phyloP scores from a whole-genome alignment of 495 filamentous ascomycete genomes.

The Neurospora sp. region DNA sequence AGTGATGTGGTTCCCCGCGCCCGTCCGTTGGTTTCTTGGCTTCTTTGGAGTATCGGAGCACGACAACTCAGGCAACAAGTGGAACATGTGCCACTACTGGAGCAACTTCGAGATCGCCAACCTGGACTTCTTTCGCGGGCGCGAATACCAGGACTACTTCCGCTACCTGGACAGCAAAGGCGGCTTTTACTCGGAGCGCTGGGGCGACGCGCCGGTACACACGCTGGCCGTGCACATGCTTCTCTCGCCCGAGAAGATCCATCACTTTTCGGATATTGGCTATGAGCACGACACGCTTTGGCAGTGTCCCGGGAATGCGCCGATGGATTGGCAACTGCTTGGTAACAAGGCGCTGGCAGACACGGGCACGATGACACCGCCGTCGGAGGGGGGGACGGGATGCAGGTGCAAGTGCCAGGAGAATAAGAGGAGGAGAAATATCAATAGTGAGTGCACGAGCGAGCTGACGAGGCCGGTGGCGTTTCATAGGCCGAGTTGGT shows the following conservation, averaged over 20 bases:
- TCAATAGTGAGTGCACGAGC: constrained; percentile 23
- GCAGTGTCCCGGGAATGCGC: constrained; percentile 37
- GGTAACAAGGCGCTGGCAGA: constrained; percentile 22
- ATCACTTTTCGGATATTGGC: constrained; percentile 45
- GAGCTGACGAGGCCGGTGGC: constrained; percentile 23
- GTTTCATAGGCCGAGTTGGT: not conserved
- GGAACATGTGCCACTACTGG: constrained; percentile 49
- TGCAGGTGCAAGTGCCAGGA: constrained; percentile 37
- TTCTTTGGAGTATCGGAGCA: constrained; percentile 23
- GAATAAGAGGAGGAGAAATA: constrained; percentile 20
- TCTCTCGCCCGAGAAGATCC: constrained; percentile 35
- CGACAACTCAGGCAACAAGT: constrained; percentile 27
- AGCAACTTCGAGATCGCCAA: constrained; percentile 49
- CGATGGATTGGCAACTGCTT: constrained; percentile 26
- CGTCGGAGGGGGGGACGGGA: constrained; percentile 29
- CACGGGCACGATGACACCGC: constrained; percentile 15
- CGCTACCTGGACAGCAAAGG: constrained; percentile 35
- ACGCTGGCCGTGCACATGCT: constrained; percentile 42
- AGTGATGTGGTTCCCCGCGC: constrained; percentile 31
- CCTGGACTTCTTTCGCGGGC: constrained; percentile 41
- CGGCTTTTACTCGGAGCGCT: constrained; percentile 47
- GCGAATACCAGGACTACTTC: constrained; percentile 40
- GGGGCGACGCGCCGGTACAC: constrained; percentile 48
- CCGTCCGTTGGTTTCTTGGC: constrained; percentile 24
- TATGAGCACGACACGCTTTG: constrained; percentile 42